Conservation (phyloP, 805 yeast species). For the Ogataea paraovalis region DNA sequence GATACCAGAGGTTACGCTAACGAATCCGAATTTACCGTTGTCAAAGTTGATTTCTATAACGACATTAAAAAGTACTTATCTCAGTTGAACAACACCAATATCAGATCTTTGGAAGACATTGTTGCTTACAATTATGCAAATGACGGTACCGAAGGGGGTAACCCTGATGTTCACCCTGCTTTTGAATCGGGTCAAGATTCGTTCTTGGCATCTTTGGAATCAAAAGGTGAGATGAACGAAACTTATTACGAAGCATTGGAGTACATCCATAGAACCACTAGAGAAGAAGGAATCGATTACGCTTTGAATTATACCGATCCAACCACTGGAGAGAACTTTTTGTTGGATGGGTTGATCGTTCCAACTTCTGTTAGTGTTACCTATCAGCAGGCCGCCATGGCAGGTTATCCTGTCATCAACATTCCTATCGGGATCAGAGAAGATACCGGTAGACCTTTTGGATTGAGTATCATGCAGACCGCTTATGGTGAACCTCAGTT, state of each 20-base stretch:
- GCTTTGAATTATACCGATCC: conserved; percentile 29
- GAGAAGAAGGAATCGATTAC: conserved; percentile 30
- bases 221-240: conserved; percentile 26
- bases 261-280: conserved; percentile 25
- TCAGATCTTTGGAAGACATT: conserved; percentile 24
- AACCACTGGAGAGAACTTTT: conserved; percentile 22
- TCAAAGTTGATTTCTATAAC: conserved; percentile 29
- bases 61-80: conserved; percentile 23
- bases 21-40: conserved; percentile 30
- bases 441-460: conserved; percentile 25
- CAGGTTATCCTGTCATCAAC: conserved; percentile 29
- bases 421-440: conserved; percentile 23
- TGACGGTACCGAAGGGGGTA: conserved; percentile 28
- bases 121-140: conserved; percentile 23
- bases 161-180: conserved; percentile 21
- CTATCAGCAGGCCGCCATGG: conserved; percentile 30
- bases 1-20: conserved; percentile 14
- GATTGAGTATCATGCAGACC: conserved; percentile 28
- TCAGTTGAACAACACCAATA: conserved; percentile 24
- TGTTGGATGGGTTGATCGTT: conserved; percentile 23
- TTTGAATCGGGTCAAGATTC: conserved; percentile 30
- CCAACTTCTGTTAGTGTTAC: conserved; percentile 23
- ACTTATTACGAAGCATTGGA: conserved; percentile 30
- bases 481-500: conserved; percentile 28
- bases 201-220: conserved; percentile 24